Evolutionary conservation across 805 yeast genomes (phyloP), one percentile per base, ranked within the genome.

Genomic region (Teunomyces cretensis): DNA sequence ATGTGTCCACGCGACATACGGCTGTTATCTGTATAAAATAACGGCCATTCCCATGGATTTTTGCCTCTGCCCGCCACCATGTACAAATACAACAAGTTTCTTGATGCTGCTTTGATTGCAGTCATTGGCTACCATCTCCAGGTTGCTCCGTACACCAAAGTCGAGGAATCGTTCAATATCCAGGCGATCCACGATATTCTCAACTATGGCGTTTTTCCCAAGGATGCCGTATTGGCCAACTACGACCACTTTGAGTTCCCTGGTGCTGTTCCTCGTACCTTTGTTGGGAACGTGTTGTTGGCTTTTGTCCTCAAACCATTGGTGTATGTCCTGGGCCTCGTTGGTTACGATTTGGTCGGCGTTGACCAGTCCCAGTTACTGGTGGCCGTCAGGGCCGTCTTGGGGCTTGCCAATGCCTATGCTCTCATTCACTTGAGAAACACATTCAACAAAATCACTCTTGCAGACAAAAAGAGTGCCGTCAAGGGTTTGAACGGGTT

Each of bases 91-190:
- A 47, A 57, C 44, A 43, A 33, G 44, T 12, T 53, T 13, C 51
- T 62, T 9, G 62, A 61, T 38, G 49, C 54, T 1, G 53, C 47
- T 26, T 28, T 53, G 49, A 46, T 86, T 15, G 70, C 65, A 2
- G 60, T 76, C 5, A 72, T 86, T 9, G 60, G 72, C 1, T 64
- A 65, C 39, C 82, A 84, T 58, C 54, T 86, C 48, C 50, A 70
- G 9, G 54, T 78, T 1, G 76, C 96, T 0, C 97, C 97, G 0
- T 88, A 70, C 64, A 85, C 97, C 1, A 92, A 92, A 65, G 97
- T 92, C 0, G 97, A 92, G 61, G 98, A 92, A 62, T 88, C 96
- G 24, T 92, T 92, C 73, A 88, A 84, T 54, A 70, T 88, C 37
- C 97, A 92, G 57, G 97, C 97, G 0, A 72, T 88, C 33, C 90